Evolutionary conservation across 257 asterid species (phyloP).

Genomic region (Ballota nigra): DNA sequence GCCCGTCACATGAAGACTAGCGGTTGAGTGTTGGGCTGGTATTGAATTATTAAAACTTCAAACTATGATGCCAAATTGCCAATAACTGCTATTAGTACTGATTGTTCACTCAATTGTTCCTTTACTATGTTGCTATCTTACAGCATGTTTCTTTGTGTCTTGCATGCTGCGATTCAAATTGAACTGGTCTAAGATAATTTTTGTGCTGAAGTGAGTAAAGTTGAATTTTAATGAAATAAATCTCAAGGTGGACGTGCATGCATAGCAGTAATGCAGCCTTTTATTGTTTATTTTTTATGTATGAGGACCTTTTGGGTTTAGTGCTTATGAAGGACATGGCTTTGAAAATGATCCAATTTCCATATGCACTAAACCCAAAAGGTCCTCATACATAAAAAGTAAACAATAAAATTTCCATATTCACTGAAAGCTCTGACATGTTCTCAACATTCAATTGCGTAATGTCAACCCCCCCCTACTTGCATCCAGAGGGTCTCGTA

Average conservation of each 20-base stretch:
- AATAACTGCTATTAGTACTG: not conserved
- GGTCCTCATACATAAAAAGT: too few relatives aligned
- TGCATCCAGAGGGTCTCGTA: too few relatives aligned
- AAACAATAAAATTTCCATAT: not conserved
- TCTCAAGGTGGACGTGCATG: not conserved
- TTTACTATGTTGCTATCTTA: constrained; percentile 3
- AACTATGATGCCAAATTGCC: not conserved
- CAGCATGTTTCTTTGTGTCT: not conserved
- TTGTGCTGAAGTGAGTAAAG: not conserved
- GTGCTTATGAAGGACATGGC: constrained; percentile 9
- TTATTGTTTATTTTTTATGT: not conserved
- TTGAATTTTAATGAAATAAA: not conserved
- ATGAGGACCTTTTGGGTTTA: not conserved
- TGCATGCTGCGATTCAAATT: not conserved
- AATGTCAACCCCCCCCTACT: too few relatives aligned
- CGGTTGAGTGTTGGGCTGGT: not conserved
- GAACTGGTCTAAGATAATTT: not conserved
- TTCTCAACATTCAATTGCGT: constrained; percentile 9
- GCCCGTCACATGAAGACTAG: constrained; percentile 1
- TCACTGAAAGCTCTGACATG: not conserved
- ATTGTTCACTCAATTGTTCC: not conserved
- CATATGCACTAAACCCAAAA: too few relatives aligned
- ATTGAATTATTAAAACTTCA: not conserved
- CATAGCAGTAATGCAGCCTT: not conserved
- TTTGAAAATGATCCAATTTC: not conserved